phyloP scores from a whole-genome alignment of 1,284 basidiomycete species.

The Irpex sp. region DNA sequence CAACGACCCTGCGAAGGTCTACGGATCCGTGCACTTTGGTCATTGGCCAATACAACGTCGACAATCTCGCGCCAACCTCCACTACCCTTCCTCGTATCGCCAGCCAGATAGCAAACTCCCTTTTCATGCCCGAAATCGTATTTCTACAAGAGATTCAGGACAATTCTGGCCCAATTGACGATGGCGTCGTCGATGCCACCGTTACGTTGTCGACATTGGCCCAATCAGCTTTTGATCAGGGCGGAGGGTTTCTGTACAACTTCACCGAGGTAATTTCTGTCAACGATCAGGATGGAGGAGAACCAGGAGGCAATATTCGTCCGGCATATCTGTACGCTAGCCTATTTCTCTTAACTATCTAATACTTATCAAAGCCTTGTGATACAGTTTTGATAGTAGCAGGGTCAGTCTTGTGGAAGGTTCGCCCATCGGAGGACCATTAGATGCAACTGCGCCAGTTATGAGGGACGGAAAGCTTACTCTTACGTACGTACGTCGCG shows the following conservation, averaged over 20 bases:
- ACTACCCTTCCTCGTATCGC: conserved; percentile 44
- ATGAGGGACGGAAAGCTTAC: conserved; percentile 34
- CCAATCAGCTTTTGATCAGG: conserved; percentile 40
- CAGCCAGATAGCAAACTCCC: conserved; percentile 46
- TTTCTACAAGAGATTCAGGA: conserved; percentile 68
- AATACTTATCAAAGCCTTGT: neutral
- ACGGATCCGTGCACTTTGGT: conserved; percentile 32
- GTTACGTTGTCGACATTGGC: conserved; percentile 50
- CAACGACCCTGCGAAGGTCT: conserved; percentile 42
- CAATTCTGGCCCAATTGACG: conserved; percentile 49
- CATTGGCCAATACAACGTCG: conserved; percentile 61
- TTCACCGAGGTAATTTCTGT: conserved; percentile 49
- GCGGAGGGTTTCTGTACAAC: conserved; percentile 38
- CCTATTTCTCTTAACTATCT: neutral
- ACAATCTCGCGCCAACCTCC: conserved; percentile 51
- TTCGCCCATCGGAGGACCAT: conserved; percentile 42
- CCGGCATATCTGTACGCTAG: conserved; percentile 48
- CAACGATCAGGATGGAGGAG: conserved; percentile 52
- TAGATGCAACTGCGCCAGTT: conserved; percentile 42
- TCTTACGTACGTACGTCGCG: conserved; percentile 39
- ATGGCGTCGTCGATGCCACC: conserved; percentile 51
- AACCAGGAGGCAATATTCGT: conserved; percentile 63
- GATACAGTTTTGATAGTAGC: conserved; percentile 42
- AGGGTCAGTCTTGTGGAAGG: conserved; percentile 49
- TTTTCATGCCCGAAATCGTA: conserved; percentile 53